Conservation (phyloP, 768 basidiomycete genomes). For the Leccinum incarnatum region DNA sequence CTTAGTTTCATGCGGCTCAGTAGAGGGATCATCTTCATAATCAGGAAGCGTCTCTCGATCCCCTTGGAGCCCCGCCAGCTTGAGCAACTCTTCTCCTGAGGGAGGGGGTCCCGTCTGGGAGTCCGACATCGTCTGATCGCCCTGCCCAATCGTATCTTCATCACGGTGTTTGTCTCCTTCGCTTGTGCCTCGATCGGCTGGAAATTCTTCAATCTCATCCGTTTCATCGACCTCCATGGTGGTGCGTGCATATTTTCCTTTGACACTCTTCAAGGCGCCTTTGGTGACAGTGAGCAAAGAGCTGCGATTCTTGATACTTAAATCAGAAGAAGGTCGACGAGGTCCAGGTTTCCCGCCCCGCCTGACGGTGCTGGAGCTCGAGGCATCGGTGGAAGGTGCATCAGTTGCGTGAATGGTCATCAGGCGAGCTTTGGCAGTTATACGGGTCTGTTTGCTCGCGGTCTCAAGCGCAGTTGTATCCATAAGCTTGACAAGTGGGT, state of each 20-base stretch:
- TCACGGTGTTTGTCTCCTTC: conserved; percentile 16
- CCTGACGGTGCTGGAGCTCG: conserved; percentile 8
- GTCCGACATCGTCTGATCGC: conserved; percentile 4
- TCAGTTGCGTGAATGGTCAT: conserved; percentile 20
- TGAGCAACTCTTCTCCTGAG: conserved; percentile 45
- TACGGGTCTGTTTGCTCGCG: conserved; percentile 36
- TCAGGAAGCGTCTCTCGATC: conserved; percentile 47
- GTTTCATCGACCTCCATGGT: conserved; percentile 16
- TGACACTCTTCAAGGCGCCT: conserved; percentile 49
- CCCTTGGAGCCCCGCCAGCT: conserved; percentile 47
- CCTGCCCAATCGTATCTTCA: conserved; percentile 12
- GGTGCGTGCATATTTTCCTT: conserved; percentile 37
- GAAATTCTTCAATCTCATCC: conserved; percentile 21
- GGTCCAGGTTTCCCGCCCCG: conserved; percentile 43
- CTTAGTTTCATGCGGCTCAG: conserved; percentile 8
- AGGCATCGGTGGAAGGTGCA: conserved; percentile 9
- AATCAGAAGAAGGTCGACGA: conserved; percentile 47
- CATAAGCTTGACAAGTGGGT: conserved; percentile 53
- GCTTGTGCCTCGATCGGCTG: neutral
- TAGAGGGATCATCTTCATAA: conserved; percentile 49
- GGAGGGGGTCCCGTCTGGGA: conserved; percentile 23
- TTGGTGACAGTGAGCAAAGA: conserved; percentile 55
- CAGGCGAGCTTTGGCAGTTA: conserved; percentile 50
- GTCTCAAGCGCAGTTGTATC: conserved; percentile 34
- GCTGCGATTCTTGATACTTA: conserved; percentile 40